Evolutionary conservation across 345 rosid species (phyloP).

Genomic region (Moricandia arvensis): DNA sequence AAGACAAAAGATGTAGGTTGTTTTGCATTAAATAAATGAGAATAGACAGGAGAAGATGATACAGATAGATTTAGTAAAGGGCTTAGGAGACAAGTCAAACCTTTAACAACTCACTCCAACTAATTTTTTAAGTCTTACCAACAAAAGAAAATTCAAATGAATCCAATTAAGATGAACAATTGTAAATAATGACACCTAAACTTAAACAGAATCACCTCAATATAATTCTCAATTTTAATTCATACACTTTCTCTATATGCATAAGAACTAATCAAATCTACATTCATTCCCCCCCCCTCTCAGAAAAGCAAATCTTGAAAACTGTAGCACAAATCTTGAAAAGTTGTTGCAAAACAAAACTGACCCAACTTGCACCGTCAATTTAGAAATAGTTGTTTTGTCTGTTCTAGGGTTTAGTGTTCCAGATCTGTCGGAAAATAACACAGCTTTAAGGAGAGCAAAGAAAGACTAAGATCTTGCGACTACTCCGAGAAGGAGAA

Average conservation of each 20-base stretch:
- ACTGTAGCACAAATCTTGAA: not conserved
- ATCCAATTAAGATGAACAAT: not conserved
- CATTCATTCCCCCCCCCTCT: not conserved
- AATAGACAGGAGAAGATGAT: conserved; percentile 31
- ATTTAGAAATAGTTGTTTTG: conserved; percentile 3
- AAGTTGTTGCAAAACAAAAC: conserved; percentile 2
- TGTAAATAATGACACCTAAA: not conserved
- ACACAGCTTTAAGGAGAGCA: not conserved
- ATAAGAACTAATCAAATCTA: not conserved
- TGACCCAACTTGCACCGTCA: conserved; percentile 18
- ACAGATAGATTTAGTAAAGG: conserved; percentile 37
- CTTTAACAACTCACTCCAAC: conserved; percentile 40
- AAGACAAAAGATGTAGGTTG: conserved; percentile 1
- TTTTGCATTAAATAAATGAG: conserved; percentile 14
- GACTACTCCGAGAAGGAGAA: not conserved
- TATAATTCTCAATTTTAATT: not conserved
- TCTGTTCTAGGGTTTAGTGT: conserved; percentile 22
- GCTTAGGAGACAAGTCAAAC: conserved; percentile 40
- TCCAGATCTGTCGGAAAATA: conserved; percentile 24
- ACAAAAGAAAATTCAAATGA: not conserved
- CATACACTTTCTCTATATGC: not conserved
- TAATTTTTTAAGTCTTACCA: conserved; percentile 15
- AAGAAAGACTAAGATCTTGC: not conserved
- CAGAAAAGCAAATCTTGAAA: conserved; percentile 25
- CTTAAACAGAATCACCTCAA: not conserved